Evolutionary conservation across 768 basidiomycete genomes (phyloP).

Genomic region (Lactarius sp.): DNA sequence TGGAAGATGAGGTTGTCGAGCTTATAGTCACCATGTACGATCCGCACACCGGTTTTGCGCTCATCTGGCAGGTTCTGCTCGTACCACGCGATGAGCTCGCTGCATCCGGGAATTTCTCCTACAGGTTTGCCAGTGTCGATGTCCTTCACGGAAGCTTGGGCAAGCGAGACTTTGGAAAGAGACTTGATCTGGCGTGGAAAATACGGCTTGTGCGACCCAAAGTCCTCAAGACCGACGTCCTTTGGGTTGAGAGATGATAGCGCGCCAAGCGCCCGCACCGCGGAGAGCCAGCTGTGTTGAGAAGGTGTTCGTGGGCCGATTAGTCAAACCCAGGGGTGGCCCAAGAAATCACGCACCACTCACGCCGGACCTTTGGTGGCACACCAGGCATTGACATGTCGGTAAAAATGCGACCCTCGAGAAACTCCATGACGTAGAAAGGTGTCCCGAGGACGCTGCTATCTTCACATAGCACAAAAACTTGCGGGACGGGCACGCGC

Average conservation of each 20-base stretch:
- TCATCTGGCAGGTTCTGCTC: constrained; percentile 70
- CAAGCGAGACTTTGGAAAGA: constrained; percentile 72
- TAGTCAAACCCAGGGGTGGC: not conserved
- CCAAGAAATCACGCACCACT: constrained; percentile 50
- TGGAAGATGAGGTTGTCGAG: constrained; percentile 97
- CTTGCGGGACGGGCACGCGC: constrained; percentile 79
- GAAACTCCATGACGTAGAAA: constrained; percentile 96
- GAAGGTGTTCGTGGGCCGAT: not conserved
- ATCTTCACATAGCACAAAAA: constrained; percentile 81
- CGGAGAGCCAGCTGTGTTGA: constrained; percentile 65
- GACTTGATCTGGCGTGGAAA: constrained; percentile 94
- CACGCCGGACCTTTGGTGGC: constrained; percentile 51
- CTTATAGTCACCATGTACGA: constrained; percentile 98
- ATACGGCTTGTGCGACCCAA: constrained; percentile 73
- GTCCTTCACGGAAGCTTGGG: constrained; percentile 67
- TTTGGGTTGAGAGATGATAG: constrained; percentile 61
- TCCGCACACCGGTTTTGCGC: constrained; percentile 63
- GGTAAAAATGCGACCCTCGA: constrained; percentile 92
- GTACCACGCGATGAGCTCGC: constrained; percentile 76
- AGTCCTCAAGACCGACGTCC: constrained; percentile 61
- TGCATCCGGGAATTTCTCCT: constrained; percentile 72
- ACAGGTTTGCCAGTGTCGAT: constrained; percentile 52
- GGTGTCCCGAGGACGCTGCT: constrained; percentile 72
- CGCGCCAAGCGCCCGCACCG: constrained; percentile 62
- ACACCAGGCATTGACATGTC: constrained; percentile 74